Evolutionary conservation across 352 stramenopile genomes (phyloP).

Genomic region (Globisporangium rhizosaccharum): DNA sequence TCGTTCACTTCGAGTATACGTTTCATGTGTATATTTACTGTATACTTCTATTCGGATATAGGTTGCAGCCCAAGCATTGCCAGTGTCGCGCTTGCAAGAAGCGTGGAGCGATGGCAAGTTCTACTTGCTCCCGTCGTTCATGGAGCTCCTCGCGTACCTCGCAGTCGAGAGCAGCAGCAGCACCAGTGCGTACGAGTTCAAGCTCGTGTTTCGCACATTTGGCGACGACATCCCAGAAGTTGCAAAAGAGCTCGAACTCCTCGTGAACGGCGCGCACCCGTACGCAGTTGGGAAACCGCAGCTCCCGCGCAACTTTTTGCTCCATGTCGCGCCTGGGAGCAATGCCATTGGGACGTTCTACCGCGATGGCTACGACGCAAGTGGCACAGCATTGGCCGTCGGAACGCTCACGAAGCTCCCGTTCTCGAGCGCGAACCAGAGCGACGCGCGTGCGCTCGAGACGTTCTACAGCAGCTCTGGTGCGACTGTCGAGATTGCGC

Average conservation of each 20-base stretch:
- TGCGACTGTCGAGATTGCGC: slow-evolving; percentile 38
- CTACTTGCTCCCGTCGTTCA: slow-evolving; percentile 79
- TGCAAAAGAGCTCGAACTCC: slow-evolving; percentile 62
- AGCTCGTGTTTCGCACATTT: slow-evolving; percentile 79
- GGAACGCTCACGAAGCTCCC: slow-evolving; percentile 58
- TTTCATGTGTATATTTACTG: too few relatives aligned
- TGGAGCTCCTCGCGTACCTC: slow-evolving; percentile 60
- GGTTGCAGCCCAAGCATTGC: slow-evolving; percentile 32
- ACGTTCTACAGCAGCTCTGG: slow-evolving; percentile 31
- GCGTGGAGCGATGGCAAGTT: slow-evolving; percentile 68
- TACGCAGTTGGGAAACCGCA: slow-evolving; percentile 22
- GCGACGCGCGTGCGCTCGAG: slow-evolving; percentile 16
- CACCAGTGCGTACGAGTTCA: slow-evolving; percentile 29
- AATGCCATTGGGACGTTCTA: slow-evolving; percentile 62
- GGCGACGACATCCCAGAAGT: slow-evolving; percentile 75
- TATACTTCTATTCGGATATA: neutral
- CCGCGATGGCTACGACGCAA: slow-evolving; percentile 48
- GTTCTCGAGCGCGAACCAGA: slow-evolving; percentile 39
- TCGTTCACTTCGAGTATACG: neutral
- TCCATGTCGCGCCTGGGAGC: slow-evolving; percentile 27
- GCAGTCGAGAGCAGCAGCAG: slow-evolving; percentile 4
- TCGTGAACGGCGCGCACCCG: slow-evolving; percentile 63
- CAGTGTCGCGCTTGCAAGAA: slow-evolving; percentile 52
- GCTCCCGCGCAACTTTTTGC: slow-evolving; percentile 43
- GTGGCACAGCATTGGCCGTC: slow-evolving; percentile 55